Conservation (phyloP, 2,329 filamentous ascomycete species). For the Periconia sp. region DNA sequence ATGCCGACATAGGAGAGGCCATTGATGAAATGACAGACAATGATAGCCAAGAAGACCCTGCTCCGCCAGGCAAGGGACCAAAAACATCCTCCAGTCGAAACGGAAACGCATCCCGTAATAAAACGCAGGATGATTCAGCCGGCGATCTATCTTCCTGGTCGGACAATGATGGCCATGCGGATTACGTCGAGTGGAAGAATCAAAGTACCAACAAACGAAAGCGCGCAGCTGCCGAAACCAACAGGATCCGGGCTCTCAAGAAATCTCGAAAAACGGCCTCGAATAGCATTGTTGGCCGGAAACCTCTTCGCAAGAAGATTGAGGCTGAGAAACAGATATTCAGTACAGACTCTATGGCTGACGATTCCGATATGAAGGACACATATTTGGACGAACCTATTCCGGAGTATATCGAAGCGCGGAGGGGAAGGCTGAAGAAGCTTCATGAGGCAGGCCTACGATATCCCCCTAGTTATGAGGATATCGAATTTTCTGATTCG, state of each 20-base stretch:
- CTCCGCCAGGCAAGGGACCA: background rate
- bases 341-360: constrained; percentile 26
- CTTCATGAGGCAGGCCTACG: constrained; percentile 73
- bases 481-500: constrained; percentile 77
- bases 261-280: constrained; percentile 53
- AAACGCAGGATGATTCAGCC: constrained; percentile 9
- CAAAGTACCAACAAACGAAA: constrained; percentile 62
- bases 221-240: constrained; percentile 56
- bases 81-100: background rate
- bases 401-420: constrained; percentile 73
- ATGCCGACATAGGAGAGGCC: constrained; percentile 6
- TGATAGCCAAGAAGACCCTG: constrained; percentile 7
- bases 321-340: constrained; percentile 18
- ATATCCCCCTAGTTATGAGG: constrained; percentile 77
- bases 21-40: constrained; percentile 15
- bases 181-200: constrained; percentile 70
- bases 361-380: constrained; percentile 58
- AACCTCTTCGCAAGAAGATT: constrained; percentile 27
- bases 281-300: constrained; percentile 51
- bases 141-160: constrained; percentile 47
- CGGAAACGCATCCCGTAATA: constrained; percentile 5
- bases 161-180: constrained; percentile 61
- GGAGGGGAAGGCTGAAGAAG: constrained; percentile 73
- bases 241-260: constrained; percentile 54
- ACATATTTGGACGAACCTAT: constrained; percentile 64